phyloP scores from a whole-genome alignment of 768 basidiomycete genomes.

The Leccinum broughii region DNA sequence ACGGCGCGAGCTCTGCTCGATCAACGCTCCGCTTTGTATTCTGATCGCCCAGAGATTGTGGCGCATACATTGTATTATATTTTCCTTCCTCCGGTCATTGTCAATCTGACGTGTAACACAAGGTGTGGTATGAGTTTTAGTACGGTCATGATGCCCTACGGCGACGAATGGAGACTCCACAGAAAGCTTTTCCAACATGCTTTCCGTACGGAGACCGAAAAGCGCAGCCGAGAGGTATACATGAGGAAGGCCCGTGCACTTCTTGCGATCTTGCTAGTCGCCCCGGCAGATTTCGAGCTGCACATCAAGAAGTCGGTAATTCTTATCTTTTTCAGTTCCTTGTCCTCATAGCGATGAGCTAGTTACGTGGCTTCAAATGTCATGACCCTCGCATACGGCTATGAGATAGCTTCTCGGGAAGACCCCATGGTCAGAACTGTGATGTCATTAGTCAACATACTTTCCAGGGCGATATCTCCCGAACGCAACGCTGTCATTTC shows the following conservation, averaged over 20 bases:
- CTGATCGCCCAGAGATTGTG: constrained; percentile 25
- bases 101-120: not conserved
- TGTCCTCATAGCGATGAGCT: not conserved
- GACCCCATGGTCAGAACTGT: constrained; percentile 25
- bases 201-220: constrained; percentile 24
- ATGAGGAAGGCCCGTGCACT: constrained; percentile 21
- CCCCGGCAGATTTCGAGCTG: constrained; percentile 24
- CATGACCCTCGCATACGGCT: constrained; percentile 29
- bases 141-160: constrained; percentile 30
- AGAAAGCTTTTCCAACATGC: constrained; percentile 32
- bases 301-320: constrained; percentile 23
- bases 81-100: not conserved
- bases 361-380: constrained; percentile 30
- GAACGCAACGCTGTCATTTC: constrained; percentile 20
- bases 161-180: constrained; percentile 32
- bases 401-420: constrained; percentile 18
- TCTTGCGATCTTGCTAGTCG: constrained; percentile 22
- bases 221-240: constrained; percentile 22
- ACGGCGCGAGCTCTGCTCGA: constrained; percentile 26
- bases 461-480: constrained; percentile 22
- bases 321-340: not conserved
- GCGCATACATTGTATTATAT: constrained; percentile 15
- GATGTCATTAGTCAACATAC: constrained; percentile 19
- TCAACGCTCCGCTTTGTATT: constrained; percentile 30
- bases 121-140: constrained; percentile 32